Base-by-base conservation (phyloP, 257 asterid species). In the Dorcoceras hygrometricum region DNA sequence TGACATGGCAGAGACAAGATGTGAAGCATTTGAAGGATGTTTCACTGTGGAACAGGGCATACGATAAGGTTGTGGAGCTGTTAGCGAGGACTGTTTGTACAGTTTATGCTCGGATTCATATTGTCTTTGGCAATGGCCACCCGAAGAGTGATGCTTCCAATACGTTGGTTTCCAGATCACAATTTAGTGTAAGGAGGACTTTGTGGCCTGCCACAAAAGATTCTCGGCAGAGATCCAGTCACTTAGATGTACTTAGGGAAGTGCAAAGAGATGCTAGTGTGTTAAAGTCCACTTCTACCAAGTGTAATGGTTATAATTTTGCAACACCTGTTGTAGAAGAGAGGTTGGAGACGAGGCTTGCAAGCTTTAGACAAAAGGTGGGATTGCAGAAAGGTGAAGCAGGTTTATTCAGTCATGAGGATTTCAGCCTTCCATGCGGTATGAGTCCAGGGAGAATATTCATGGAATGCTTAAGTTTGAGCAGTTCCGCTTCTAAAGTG, bases 1-100 rank as follows among this genome's bases (percentile, higher is more conserved):
- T 94, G 73, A 70, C 72, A 23, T 89, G 95, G 98, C 97, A 94
- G 86, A 85, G 76, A 68, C 96, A 94, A 65, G 95, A 88, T 66
- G 95, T 94, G 64, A 87, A 75, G 71, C 96, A 87, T 79, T 83
- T 90, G 86, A 87, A 89, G 76, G 88, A 90, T 25, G 84, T 79
- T 48, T 94, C 99, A 0, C 76, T 94, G 3, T 94, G 99, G 99
- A 90, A 88, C 72, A 93, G 78, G 75, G 82, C 93, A 6, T 84
- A 84, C 50, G 96, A 94, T 76, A 90, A 89, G 81, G 84, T 82
- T n/a, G 87, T 87, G 8, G 99, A 90, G 76, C 73, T 90, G 32
- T 72, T 94, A 75, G 95, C 88, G 0, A 84, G 96, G 79, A 88
- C 95, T 0, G 83, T 86, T 1, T 88, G 95, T 62, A 90, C 99